phyloP scores from a whole-genome alignment of 306 rosid genomes.

The Sechiopsis laciniata region DNA sequence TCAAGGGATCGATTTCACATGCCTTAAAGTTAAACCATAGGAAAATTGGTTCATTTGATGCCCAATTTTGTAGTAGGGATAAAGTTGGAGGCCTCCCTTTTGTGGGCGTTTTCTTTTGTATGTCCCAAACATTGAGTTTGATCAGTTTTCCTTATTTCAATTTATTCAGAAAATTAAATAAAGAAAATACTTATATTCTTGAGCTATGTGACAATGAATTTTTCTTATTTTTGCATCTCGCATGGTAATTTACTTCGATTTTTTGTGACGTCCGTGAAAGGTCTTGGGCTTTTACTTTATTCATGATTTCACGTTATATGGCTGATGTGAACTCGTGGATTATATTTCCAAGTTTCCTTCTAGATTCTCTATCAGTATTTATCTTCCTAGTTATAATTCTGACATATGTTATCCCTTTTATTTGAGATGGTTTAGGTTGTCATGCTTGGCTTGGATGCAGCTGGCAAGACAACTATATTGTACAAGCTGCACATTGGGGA shows the following conservation, averaged over 20 bases:
- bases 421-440: constrained; percentile 58
- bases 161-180: background rate
- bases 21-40: background rate
- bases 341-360: background rate
- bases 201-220: background rate
- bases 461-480: constrained; percentile 84
- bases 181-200: constrained; percentile 1
- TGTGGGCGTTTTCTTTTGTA: background rate
- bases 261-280: background rate
- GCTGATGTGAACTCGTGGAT: background rate
- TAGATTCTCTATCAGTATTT: background rate
- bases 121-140: background rate
- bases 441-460: constrained; percentile 95
- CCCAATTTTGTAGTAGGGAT: background rate
- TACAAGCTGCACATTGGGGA: constrained; percentile 91
- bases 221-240: background rate
- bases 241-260: background rate
- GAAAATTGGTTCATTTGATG: background rate
- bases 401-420: background rate
- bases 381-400: background rate
- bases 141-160: background rate
- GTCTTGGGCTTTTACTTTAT: background rate
- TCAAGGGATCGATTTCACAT: background rate
- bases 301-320: background rate
- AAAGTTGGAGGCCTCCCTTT: no score